These are phyloP conservation scores for Ogataea trehaloabstinens DNA, from an alignment of 805 yeast species.

Conservation along the genomic window DNA sequence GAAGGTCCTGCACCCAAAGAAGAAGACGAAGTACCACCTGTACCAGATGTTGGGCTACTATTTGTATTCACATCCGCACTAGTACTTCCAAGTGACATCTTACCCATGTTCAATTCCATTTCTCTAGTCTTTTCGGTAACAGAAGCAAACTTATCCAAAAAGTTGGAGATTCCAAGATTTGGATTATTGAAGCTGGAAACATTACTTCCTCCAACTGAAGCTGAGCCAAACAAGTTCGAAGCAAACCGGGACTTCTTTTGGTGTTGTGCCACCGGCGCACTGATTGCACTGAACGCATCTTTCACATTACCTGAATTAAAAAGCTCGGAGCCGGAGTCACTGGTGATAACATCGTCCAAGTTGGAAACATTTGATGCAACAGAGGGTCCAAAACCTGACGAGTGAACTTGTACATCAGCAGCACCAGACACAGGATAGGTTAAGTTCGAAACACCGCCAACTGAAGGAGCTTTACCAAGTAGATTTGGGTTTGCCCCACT, in stretches of 20 bases:
- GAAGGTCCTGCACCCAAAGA: conserved; percentile 15
- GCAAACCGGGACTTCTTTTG: conserved; percentile 32
- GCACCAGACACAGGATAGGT: conserved; percentile 9
- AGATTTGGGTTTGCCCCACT: conserved; percentile 23
- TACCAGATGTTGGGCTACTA: conserved; percentile 8
- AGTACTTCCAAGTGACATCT: conserved; percentile 29
- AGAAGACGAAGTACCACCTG: conserved; percentile 9
- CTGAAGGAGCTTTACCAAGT: conserved; percentile 26
- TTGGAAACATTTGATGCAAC: conserved; percentile 9
- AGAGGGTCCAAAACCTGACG: conserved; percentile 5
- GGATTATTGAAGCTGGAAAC: conserved; percentile 27
- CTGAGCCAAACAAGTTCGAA: conserved; percentile 50
- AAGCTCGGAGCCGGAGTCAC: conserved; percentile 33
- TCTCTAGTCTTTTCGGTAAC: conserved; percentile 72
- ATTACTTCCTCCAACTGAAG: conserved; percentile 53
- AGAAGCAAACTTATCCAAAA: conserved; percentile 59
- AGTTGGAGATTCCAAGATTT: conserved; percentile 37
- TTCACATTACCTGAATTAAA: conserved; percentile 18
- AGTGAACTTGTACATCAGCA: conserved; percentile 6
- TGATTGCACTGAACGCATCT: conserved; percentile 32
- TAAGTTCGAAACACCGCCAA: conserved; percentile 21
- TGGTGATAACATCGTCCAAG: conserved; percentile 26
- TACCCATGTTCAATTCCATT: conserved; percentile 50
- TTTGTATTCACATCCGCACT: not conserved
- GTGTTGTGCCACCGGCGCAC: conserved; percentile 32